Evolutionary conservation across 192 early-diverging fungal genomes (phyloP), one percentile per base, ranked within the genome.

Genomic region (Gamsiella multidivaricata): DNA sequence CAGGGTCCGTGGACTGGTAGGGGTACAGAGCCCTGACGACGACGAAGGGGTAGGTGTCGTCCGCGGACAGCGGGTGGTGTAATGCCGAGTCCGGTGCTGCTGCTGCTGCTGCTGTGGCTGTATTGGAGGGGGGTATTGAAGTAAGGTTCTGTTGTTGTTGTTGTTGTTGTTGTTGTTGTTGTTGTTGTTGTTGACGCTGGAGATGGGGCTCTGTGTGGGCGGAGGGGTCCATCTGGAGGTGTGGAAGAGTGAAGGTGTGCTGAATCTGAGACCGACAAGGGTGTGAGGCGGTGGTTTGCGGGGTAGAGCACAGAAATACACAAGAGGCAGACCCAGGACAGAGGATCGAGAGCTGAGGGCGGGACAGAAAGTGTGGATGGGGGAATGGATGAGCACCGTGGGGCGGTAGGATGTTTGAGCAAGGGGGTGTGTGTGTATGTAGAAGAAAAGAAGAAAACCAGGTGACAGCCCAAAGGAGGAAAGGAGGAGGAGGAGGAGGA

Each of bases 11-110:
- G 54, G 92, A 91, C 51, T 83, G 72, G 84, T 95, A 99, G 56
- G 92, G 89, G 81, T 94, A 97, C 49, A 95, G 81, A 10, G 96
- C 96, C 59, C 65, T 54, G 51, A 76, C 72, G 29, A 76, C 57
- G 50, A 71, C 50, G 29, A 69, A 62, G 37, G 76, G 53, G 37
- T 79, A 68, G 8, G 57, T 81, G 80, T 76, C 87, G 59, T 71
- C 81, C 65, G 79, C 73, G 66, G 59, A 69, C 41, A 54, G 81
- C 79, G 47, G 83, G 59, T 65, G 76, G 83, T 72, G 79, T 79
- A 31, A 5, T 22, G 51, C 9, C 34, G 10, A 32, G 23, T 34
- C 20, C 12, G n/a, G 17, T 51, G 34, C 0, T 53, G 20, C 15
- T n/a, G n/a, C n/a, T n/a, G n/a, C n/a, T n/a, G n/a, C n/a, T n/a